phyloP scores from a whole-genome alignment of 1,139 yeast species.

The Pichiaceae sp. region DNA sequence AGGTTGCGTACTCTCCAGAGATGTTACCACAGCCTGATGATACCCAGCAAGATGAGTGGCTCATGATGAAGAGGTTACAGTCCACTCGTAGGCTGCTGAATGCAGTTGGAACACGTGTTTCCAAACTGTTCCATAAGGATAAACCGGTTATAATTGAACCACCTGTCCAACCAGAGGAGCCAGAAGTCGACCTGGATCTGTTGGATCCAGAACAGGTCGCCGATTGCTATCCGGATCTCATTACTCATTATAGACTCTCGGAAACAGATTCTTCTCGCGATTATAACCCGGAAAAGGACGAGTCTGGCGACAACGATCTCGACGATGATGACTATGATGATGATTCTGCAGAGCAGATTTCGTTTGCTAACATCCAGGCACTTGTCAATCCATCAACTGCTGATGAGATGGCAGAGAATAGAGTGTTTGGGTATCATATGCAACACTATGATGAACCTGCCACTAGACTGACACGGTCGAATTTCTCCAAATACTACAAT shows the following conservation, averaged over 20 bases:
- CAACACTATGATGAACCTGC: constrained; percentile 7
- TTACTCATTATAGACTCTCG: constrained; percentile 19
- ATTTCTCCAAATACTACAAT: constrained; percentile 21
- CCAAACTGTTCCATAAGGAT: constrained; percentile 18
- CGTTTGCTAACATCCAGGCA: constrained; percentile 12
- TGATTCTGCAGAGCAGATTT: constrained; percentile 2
- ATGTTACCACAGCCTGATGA: constrained; percentile 11
- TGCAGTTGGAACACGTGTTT: constrained; percentile 6
- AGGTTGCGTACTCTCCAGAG: constrained; percentile 16
- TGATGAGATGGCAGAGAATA: constrained; percentile 14
- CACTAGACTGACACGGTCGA: constrained; percentile 34
- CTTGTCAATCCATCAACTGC: constrained; percentile 21
- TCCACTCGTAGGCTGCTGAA: neutral
- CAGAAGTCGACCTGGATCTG: constrained; percentile 15
- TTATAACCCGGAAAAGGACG: constrained; percentile 6
- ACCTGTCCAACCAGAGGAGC: constrained; percentile 3
- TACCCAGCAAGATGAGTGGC: constrained; percentile 9
- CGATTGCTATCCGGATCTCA: neutral
- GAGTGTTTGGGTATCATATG: constrained; percentile 32
- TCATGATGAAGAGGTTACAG: constrained; percentile 7
- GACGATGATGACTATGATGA: constrained; percentile 5
- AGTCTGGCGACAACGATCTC: constrained; percentile 3
- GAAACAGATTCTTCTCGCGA: constrained; percentile 34
- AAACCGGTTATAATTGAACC: neutral
- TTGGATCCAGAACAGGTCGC: neutral